Base-by-base conservation (phyloP, 2,329 filamentous ascomycete species). In the Chaetomium strumarium region DNA sequence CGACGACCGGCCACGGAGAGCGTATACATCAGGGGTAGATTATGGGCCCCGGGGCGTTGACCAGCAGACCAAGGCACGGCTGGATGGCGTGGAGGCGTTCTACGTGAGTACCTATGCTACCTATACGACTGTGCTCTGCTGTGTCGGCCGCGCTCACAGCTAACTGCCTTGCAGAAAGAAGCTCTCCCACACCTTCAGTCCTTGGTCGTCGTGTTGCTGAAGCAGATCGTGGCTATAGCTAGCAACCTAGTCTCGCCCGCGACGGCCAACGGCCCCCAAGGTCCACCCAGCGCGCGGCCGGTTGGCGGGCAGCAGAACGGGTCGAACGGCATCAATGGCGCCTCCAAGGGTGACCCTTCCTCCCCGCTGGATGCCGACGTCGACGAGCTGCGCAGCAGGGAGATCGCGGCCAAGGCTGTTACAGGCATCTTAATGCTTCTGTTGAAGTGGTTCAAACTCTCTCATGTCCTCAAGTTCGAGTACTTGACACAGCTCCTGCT, bases 381-480 rank as follows among this genome's bases (percentile, higher is more conserved):
- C 14, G 91, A 97, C 67, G 83, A 85, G 38, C 79, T 88, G 50
- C 80, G 95, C 46, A 84, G 83, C 14, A 82, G 92, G 51, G 93
- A 99, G 68, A 91, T 99, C 47, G 86, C 86, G 12, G 83, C 86
- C 24, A 97, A 97, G 69, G 92, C 92, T 0, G 85, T 96, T 19
- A 93, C 90, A n/a, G 91, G 88, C 1, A 86, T 90, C 51, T 72
- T 99, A 29, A 73, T 99, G 29, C 74, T 96, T n/a, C 71, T 97
- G 41, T 67, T 97, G 55, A 99, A 97, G 70, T 99, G 93, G 93
- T 86, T 97, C 63, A 95, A 96, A 67, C 75, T 95, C 49, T 96
- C 90, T 53, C 93, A 99, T 66, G 81, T 97, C 29, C 75, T 99
- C 59, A 96, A 96, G 66, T 96, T 93, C 61, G 93, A 99, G 70